A percentile compares a stretch with the other conserved stretches of the same genome.
These are phyloP conservation scores for Punctularia strigosozonata DNA, from an alignment of 768 basidiomycete genomes.

Conservation along the genomic window DNA sequence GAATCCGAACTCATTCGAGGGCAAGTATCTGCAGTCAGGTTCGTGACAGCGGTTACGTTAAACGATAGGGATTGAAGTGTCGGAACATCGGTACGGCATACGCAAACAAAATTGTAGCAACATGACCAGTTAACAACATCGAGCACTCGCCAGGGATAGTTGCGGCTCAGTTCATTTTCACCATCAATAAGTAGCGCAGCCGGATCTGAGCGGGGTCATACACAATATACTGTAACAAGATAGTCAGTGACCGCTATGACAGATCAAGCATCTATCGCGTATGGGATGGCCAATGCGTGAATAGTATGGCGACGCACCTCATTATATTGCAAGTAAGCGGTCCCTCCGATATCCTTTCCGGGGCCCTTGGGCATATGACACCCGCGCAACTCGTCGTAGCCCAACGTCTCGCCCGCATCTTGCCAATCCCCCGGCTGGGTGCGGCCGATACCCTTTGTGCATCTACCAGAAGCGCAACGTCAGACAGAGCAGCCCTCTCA, in stretches of 20 bases:
- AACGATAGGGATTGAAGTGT: too few relatives aligned
- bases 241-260: background rate
- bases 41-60: too few relatives aligned
- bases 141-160: too few relatives aligned
- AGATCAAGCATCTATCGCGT: background rate
- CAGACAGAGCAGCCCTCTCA: too few relatives aligned
- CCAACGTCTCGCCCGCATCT: conserved; percentile 40
- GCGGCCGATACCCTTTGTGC: conserved; percentile 43
- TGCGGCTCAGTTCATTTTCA: conserved; percentile 29
- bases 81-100: too few relatives aligned
- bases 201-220: conserved; percentile 48
- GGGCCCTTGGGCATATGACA: conserved; percentile 51
- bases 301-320: conserved; percentile 28
- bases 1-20: too few relatives aligned
- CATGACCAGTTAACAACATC: too few relatives aligned
- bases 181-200: conserved; percentile 45
- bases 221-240: conserved; percentile 39
- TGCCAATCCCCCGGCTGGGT: conserved; percentile 45
- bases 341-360: conserved; percentile 19
- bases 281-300: too few relatives aligned
- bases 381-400: conserved; percentile 36
- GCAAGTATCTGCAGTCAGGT: too few relatives aligned
- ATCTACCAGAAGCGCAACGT: conserved; percentile 17
- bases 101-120: too few relatives aligned
- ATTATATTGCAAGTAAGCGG: conserved; percentile 36